Percentiles rank a stretch among this genome's conserved stretches.
Evolutionary conservation across 2,329 filamentous ascomycete genomes (phyloP).

Genomic region (Aspergillus amoenus): DNA sequence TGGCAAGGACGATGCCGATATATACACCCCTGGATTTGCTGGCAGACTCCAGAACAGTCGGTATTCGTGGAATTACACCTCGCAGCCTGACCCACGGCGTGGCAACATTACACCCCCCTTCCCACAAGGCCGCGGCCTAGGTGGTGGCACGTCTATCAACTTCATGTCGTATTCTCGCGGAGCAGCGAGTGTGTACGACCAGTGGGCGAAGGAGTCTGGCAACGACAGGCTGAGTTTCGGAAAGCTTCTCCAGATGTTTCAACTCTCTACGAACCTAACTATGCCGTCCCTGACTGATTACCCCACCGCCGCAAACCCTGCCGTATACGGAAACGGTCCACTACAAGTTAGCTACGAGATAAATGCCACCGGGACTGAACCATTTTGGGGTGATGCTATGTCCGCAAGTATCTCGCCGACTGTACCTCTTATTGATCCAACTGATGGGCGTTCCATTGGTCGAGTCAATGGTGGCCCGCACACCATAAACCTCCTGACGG

Average conservation of each 20-base stretch:
- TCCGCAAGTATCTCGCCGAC: not conserved
- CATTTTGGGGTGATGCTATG: not conserved
- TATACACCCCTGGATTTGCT: slow-evolving; percentile 26
- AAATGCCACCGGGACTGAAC: not conserved
- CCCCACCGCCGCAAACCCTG: not conserved
- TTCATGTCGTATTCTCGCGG: slow-evolving; percentile 36
- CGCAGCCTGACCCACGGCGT: not conserved
- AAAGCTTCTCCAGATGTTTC: not conserved
- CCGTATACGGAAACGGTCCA: not conserved
- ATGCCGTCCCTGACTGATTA: not conserved
- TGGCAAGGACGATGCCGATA: slow-evolving; percentile 50
- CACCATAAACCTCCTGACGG: not conserved
- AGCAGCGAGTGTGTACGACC: not conserved
- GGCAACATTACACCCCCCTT: not conserved
- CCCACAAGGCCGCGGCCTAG: slow-evolving; percentile 57
- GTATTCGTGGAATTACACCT: not conserved
- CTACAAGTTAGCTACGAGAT: not conserved
- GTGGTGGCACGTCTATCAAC: slow-evolving; percentile 59
- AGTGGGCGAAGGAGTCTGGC: not conserved
- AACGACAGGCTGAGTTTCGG: not conserved
- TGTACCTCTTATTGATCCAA: not conserved
- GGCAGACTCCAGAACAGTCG: not conserved
- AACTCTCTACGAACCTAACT: not conserved
- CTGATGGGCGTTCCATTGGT: not conserved
- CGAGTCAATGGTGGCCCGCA: not conserved